Base-by-base conservation (phyloP, 2,329 filamentous ascomycete genomes). In the Colletotrichum tamarilloi region DNA sequence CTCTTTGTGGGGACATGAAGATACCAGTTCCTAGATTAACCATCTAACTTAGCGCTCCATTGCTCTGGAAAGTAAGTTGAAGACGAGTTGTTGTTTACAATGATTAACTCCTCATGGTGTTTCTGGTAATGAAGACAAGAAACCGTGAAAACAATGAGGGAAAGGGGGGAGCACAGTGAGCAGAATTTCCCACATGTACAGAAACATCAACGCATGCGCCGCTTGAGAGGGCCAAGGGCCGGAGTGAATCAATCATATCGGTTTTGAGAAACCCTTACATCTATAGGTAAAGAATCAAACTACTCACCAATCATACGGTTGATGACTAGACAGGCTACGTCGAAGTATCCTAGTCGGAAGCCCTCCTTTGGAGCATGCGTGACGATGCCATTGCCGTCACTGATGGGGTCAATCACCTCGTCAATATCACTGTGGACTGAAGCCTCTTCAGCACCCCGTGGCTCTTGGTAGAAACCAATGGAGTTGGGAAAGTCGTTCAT, bases 301-400 rank as follows among this genome's bases (percentile, higher is more conserved):
- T 12, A 78, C 80, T 75, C 66, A 83, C 81, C 81, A 70, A 83
- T 83, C 77, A 82, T 82, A 11, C 81, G 79, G 68, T 83, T 83
- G 30, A 83, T 72, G 11, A 83, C 77, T 32, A 83, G 75, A 52
- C 82, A 83, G 66, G 76, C 78, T 4, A 83, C 80, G 62, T 83
- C 82, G 26, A 83, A 79, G 60, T 81, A 82, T 5, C 80, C 81
- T 22, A 83, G 75, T 22, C 79, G 79, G 74, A 83, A 83, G 22
- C 77, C 76, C 65, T 83, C 81, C 24, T 78, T 78, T 2, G 82
- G 82, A 5, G 82, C 80, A 49, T 76, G 75, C 3, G 80, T 83
- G 14, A 81, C 76, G 63, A 83, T 82, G 11, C 68, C 74, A 28
- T 72, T 67, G 53, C 72, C 58, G 42, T 49, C 42, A 49, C 42